These are phyloP conservation scores for Coemansia erecta DNA, from an alignment of 192 early-diverging fungal species.

Conservation along the genomic window DNA sequence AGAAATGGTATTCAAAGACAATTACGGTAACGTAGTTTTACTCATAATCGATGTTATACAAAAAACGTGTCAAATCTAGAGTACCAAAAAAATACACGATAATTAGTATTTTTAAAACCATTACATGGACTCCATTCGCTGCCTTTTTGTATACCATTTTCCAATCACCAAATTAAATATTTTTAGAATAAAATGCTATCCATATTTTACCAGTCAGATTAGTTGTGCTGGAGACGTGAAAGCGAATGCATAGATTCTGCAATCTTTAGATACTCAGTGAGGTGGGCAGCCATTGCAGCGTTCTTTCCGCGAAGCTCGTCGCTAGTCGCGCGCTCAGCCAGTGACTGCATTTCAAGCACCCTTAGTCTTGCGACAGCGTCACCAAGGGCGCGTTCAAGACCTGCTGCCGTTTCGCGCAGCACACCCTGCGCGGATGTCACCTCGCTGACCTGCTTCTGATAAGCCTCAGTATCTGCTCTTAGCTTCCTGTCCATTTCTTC, in stretches of 20 bases:
- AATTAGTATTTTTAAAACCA: too few relatives aligned
- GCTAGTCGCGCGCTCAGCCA: constrained; percentile 11
- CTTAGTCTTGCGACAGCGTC: constrained; percentile 35
- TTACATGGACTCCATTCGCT: too few relatives aligned
- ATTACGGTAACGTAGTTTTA: too few relatives aligned
- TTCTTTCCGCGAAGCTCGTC: constrained; percentile 21
- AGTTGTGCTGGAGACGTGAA: constrained; percentile 2
- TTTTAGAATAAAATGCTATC: too few relatives aligned
- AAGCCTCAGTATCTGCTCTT: background rate
- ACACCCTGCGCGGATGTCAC: constrained; percentile 4
- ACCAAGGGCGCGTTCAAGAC: constrained; percentile 27
- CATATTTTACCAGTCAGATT: too few relatives aligned
- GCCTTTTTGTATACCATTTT: too few relatives aligned
- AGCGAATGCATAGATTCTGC: constrained; percentile 24
- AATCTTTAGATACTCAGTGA: constrained; percentile 30
- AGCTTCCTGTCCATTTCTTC: constrained; percentile 3
- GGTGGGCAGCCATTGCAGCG: constrained; percentile 14
- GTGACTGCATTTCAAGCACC: constrained; percentile 22
- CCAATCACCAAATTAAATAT: too few relatives aligned
- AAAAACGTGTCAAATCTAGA: too few relatives aligned
- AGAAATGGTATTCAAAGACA: too few relatives aligned
- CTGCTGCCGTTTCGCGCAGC: constrained; percentile 12
- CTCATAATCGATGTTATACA: too few relatives aligned
- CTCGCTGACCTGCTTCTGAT: background rate
- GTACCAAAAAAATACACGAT: too few relatives aligned